Percentiles rank a stretch among this genome's conserved stretches.
phyloP scores from a whole-genome alignment of 345 rosid genomes.

The Eucalyptus erythrocorys region DNA sequence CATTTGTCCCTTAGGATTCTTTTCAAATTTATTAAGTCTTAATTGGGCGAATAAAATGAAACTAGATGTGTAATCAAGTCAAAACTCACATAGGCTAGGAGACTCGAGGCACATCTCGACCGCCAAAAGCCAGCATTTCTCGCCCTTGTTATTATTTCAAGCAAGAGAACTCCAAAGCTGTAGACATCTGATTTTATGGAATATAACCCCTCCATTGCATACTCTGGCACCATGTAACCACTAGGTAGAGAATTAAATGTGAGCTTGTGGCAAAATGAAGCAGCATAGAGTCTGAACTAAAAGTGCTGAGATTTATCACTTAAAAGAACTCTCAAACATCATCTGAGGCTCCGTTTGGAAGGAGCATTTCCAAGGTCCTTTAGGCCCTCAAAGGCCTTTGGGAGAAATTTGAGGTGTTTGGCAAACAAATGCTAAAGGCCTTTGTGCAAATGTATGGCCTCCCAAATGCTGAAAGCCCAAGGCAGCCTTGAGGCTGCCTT shows the following conservation, averaged over 20 bases:
- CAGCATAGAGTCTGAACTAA: background rate
- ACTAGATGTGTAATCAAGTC: background rate
- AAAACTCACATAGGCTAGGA: slow-evolving; percentile 5
- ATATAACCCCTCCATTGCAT: slow-evolving; percentile 23
- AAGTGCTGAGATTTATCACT: background rate
- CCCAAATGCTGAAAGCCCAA: too few relatives aligned
- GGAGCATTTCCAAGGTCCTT: too few relatives aligned
- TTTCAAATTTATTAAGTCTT: background rate
- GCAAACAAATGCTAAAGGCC: too few relatives aligned
- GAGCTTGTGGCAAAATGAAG: background rate
- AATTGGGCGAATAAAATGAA: background rate
- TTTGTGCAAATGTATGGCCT: too few relatives aligned
- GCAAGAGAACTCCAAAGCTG: slow-evolving; percentile 30
- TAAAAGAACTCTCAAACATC: background rate
- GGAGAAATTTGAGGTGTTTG: too few relatives aligned
- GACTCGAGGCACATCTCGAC: background rate
- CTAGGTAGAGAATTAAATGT: slow-evolving; percentile 1
- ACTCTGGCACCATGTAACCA: slow-evolving; percentile 35
- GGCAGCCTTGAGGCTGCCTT: too few relatives aligned
- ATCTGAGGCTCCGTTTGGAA: too few relatives aligned
- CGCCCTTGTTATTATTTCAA: slow-evolving; percentile 26
- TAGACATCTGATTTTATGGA: slow-evolving; percentile 29
- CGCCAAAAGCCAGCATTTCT: slow-evolving; percentile 5
- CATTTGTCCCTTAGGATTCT: background rate
- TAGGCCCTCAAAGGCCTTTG: too few relatives aligned